Percentiles rank a stretch among this genome's conserved stretches.
These are phyloP conservation scores for Medicago arabica DNA, from an alignment of 306 rosid species.

Conservation along the genomic window DNA sequence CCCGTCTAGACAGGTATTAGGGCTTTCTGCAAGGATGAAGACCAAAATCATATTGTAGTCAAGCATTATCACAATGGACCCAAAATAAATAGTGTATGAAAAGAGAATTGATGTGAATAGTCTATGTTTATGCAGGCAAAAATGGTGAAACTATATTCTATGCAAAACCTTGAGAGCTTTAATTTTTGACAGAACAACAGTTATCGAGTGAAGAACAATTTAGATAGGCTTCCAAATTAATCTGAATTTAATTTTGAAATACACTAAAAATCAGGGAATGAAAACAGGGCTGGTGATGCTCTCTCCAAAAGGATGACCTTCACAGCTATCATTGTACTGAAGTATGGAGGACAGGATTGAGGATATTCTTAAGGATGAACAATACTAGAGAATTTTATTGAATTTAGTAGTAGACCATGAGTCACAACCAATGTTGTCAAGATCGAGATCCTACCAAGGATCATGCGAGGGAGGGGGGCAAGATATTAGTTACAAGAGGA, in stretches of 20 bases:
- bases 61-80: not conserved
- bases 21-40: constrained; percentile 5
- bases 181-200: not conserved
- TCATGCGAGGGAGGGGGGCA: too few relatives aligned
- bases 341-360: not conserved
- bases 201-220: constrained; percentile 1
- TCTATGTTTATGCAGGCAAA: not conserved
- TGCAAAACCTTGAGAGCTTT: not conserved
- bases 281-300: not conserved
- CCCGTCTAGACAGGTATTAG: not conserved
- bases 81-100: not conserved
- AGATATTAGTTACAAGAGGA: not conserved
- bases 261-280: not conserved
- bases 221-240: not conserved
- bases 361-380: not conserved
- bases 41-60: not conserved
- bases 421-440: not conserved
- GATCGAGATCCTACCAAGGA: too few relatives aligned
- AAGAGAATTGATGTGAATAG: not conserved
- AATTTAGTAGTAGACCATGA: not conserved
- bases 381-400: not conserved
- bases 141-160: not conserved
- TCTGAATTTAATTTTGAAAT: not conserved
- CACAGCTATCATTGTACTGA: not conserved
- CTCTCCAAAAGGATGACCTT: not conserved